Base-by-base conservation (phyloP, 345 rosid species). In the Laguncularia racemosa region DNA sequence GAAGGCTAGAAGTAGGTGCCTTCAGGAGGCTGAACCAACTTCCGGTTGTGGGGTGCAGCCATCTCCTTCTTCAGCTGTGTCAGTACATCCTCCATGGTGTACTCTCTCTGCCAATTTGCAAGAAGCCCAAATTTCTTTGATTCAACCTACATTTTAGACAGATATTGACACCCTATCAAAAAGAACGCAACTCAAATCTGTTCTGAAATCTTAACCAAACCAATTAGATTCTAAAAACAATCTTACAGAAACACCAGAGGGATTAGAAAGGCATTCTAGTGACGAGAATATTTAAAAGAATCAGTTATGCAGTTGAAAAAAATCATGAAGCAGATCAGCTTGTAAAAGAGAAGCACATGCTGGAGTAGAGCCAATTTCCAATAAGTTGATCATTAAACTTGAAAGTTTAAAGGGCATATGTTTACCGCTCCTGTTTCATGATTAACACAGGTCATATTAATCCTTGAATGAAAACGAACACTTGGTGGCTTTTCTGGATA, bases 401-500 rank as follows among this genome's bases (percentile, higher is more conserved):
- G 10, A 47, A 26, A 48, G 16, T 16, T 47, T 62, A 16, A 47
- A 6, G n/a, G 18, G 46, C 46, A 20, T 59, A 46, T 46, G 8
- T 33, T 16, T 90, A 91, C 98, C 96, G 81, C 90, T 75, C 98
- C 96, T 33, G 90, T 85, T 82, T 91, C 97, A 56, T 88, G 98
- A 81, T 81, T 86, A 65, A 91, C 96, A 61, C 96, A 88, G 56
- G 86, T 82, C 95, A 91, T 83, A 67, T 91, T 91, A 67, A 91
- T 71, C 60, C 96, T 88, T 52, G 98, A 88, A 73, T 91, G 96
- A 67, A 88, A 91, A 61, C 96, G 89, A 60, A 88, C 96, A 50
- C 77, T 91, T 16, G 98, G 98, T 53, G 98, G 96, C 80, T 82
- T 91, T 80, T 91, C 95, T 0, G 98, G 98, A 69, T 91, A 91